Base-by-base conservation (phyloP, 495 filamentous ascomycete species). In the Penicillium lagena region DNA sequence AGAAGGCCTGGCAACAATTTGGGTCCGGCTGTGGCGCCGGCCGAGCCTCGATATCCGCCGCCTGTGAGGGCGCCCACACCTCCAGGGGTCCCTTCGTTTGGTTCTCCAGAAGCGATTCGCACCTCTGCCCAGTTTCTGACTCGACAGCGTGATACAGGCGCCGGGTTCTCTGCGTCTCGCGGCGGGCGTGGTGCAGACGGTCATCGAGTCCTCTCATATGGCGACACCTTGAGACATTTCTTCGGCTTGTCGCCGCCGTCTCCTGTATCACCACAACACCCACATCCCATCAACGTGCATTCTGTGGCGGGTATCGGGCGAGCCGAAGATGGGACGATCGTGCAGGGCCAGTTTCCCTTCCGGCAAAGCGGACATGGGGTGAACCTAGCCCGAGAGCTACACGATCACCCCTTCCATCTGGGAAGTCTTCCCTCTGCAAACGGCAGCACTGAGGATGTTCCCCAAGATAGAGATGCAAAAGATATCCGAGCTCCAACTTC, bases 41-140 rank as follows among this genome's bases (percentile, higher is more conserved):
- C 54, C 27, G 50, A 55, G 22, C 73, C 73, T 8, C 46, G 30
- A 29, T 66, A 60, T 40, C 68, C 68, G 35, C 68, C 71, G 22
- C 71, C 71, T 7, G 49, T 51, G 28, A 55, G 73, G 44, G 43
- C 52, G 9, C 67, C 70, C 6, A 76, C 73, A 8, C 73, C 73
- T 27, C 70, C 71, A 2, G 69, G 72, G 2, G 49, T 76, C 31
- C 73, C 73, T 1, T 69, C 68, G 1, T 76, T 76, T 44, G 64
- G 67, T 27, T 64, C 66, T 9, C 59, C 55, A 13, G 70, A 73
- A 52, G 73, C 73, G 7, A 43, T 71, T 7, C 47, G 50, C 12
- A 66, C 55, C 46, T 56, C 64, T 22, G 47, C 57, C 7, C 66
- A 52, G 13, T 63, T 64, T 27, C 35, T 56, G 15, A 15, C 37